Conservation (phyloP, 2,329 filamentous ascomycete species). For the Diaporthe velutina region DNA sequence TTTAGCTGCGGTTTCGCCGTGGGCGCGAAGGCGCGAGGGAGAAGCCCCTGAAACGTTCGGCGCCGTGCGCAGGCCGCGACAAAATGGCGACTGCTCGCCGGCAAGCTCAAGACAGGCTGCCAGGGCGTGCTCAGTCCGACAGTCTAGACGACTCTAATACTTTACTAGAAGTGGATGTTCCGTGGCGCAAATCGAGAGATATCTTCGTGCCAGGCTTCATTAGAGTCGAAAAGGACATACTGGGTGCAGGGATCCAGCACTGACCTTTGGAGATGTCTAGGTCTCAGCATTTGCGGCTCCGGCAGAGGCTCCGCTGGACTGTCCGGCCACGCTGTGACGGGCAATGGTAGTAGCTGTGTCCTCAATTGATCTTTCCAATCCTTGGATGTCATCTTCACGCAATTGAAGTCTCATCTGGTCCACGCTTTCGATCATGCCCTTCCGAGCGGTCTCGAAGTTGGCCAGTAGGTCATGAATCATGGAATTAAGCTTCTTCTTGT, state of each 20-base stretch:
- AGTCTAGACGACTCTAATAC: not conserved
- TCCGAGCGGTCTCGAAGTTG: no score
- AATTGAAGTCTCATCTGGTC: no score
- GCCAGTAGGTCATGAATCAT: no score
- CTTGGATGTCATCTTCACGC: no score
- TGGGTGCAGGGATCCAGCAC: not conserved
- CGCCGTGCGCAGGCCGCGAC: not conserved
- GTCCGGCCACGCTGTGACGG: no score
- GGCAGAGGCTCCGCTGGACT: not conserved
- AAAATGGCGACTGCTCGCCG: not conserved
- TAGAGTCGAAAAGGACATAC: not conserved
- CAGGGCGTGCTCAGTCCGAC: not conserved
- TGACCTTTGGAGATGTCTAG: not conserved
- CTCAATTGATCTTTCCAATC: no score
- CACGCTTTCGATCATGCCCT: no score
- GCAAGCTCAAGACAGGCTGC: not conserved
- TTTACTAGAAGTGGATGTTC: not conserved
- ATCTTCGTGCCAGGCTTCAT: not conserved
- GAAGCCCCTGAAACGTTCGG: conserved; percentile 21
- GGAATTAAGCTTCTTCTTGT: no score
- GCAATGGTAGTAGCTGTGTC: no score
- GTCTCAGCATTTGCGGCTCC: not conserved
- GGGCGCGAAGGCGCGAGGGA: conserved; percentile 16
- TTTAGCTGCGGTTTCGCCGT: conserved; percentile 2
- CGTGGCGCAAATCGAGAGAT: not conserved